These are phyloP conservation scores for Alopecurus myosuroides DNA, from an alignment of 176 grass and related monocot genomes.

Conservation along the genomic window DNA sequence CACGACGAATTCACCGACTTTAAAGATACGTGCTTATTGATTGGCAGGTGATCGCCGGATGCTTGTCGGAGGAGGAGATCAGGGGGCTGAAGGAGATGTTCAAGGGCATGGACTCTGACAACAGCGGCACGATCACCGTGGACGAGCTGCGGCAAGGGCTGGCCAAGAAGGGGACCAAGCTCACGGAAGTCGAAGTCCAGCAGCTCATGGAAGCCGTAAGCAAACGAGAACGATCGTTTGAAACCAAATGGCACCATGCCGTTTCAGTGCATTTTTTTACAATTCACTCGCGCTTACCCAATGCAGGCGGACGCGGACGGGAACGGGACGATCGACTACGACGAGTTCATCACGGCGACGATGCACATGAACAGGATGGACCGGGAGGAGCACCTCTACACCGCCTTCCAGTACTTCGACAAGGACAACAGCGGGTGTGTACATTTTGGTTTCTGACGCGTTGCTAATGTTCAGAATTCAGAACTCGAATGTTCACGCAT, in stretches of 20 bases:
- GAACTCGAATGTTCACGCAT: no score
- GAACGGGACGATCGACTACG: slow-evolving; percentile 81
- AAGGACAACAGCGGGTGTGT: slow-evolving; percentile 75
- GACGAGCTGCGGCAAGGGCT: slow-evolving; percentile 67
- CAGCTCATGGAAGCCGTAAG: slow-evolving; percentile 85
- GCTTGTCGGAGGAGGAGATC: slow-evolving; percentile 89
- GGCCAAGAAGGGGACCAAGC: slow-evolving; percentile 78
- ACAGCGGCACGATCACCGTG: slow-evolving; percentile 73
- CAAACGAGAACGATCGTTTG: background rate
- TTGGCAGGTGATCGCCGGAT: slow-evolving; percentile 64
- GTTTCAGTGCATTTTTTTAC: no score
- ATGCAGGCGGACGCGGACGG: slow-evolving; percentile 81
- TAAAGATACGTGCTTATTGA: no score
- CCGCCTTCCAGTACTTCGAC: slow-evolving; percentile 85
- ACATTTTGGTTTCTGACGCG: background rate
- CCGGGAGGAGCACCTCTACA: slow-evolving; percentile 76
- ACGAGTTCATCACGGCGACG: slow-evolving; percentile 91
- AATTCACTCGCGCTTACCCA: no score
- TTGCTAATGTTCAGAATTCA: background rate
- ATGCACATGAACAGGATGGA: slow-evolving; percentile 93
- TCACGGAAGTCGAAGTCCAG: slow-evolving; percentile 60
- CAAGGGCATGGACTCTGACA: slow-evolving; percentile 76
- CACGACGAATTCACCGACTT: background rate
- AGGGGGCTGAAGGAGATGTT: slow-evolving; percentile 85
- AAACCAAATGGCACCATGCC: background rate